phyloP scores from a whole-genome alignment of 768 basidiomycete genomes.

The Lepiota venenata region DNA sequence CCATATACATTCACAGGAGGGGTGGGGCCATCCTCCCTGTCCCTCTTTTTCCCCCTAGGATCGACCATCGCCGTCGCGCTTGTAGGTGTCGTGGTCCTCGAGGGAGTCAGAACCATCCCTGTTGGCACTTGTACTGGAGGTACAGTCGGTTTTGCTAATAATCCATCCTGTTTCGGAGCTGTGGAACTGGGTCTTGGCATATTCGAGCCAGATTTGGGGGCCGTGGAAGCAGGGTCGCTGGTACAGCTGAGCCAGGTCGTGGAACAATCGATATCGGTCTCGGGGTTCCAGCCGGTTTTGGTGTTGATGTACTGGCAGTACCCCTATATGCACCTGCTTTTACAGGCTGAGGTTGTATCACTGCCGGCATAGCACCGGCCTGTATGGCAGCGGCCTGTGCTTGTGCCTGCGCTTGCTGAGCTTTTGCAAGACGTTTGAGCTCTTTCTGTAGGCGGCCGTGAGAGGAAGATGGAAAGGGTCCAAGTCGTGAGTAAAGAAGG shows the following conservation, averaged over 20 bases:
- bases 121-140: constrained; percentile 21
- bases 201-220: constrained; percentile 24
- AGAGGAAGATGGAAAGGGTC: constrained; percentile 11
- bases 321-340: constrained; percentile 1
- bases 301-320: constrained; percentile 22
- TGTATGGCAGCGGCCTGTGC: constrained; percentile 1
- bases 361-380: constrained; percentile 8
- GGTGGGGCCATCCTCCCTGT: constrained; percentile 30
- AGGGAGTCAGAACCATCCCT: constrained; percentile 12
- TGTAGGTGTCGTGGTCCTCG: constrained; percentile 12
- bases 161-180: constrained; percentile 13
- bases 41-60: constrained; percentile 39
- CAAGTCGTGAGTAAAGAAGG: constrained; percentile 2
- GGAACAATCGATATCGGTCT: constrained; percentile 27
- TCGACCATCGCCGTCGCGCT: constrained; percentile 31
- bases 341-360: constrained; percentile 10
- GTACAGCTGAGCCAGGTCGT: constrained; percentile 23
- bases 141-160: constrained; percentile 11
- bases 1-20: constrained; percentile 18
- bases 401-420: constrained; percentile 30
- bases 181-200: constrained; percentile 19
- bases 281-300: constrained; percentile 33
- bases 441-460: constrained; percentile 51
- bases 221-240: constrained; percentile 12
- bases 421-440: constrained; percentile 63